Base-by-base conservation (phyloP, 208 protist species). In the Tetramitus jugosus region DNA sequence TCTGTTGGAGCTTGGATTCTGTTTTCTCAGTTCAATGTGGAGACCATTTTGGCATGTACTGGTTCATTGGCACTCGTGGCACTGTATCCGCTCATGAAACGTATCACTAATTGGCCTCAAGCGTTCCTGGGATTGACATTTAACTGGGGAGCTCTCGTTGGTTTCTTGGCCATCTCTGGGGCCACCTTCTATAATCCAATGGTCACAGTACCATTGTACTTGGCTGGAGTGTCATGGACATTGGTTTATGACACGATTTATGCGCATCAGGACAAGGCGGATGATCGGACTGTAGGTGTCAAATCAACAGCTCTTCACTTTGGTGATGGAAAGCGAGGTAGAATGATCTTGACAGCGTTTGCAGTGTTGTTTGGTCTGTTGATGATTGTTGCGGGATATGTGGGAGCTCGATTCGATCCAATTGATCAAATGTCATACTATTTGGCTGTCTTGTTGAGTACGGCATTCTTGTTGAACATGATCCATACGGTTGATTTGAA, bases 211-310 rank as follows among this genome's bases (percentile, higher is more conserved):
- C 85, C 87, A 29, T 52, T 94, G 17, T 94, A 93, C 68, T 61
- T 75, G 2, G 64, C 80, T 7, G 75, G 85, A 60, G 79, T 94
- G 26, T 42, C 40, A 39, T 94, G 90, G 89, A 94, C 91, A 26
- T 33, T 94, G 20, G 68, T 87, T n/a, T 94, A 94, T 80, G 91
- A 94, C 77, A 94, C 91, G 17, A 88, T 94, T 45, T 94, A 94
- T 77, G 90, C 88, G 7, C 88, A 92, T 74, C 88, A 92, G 69
- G 90, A 93, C 78, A 87, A 85, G 52, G 53, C 60, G 8, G 90
- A 94, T 69, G 90, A 94, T 79, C 40, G 80, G 2, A 8, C 74
- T 0, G 65, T 89, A 23, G 91, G 91, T 35, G 84, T 94, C 2
- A 88, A 91, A 65, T 94, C 91, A 10, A 90, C 88, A 0, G 91